Base-by-base conservation (phyloP, 2,329 filamentous ascomycete genomes). In the Colletotrichum tropicale region DNA sequence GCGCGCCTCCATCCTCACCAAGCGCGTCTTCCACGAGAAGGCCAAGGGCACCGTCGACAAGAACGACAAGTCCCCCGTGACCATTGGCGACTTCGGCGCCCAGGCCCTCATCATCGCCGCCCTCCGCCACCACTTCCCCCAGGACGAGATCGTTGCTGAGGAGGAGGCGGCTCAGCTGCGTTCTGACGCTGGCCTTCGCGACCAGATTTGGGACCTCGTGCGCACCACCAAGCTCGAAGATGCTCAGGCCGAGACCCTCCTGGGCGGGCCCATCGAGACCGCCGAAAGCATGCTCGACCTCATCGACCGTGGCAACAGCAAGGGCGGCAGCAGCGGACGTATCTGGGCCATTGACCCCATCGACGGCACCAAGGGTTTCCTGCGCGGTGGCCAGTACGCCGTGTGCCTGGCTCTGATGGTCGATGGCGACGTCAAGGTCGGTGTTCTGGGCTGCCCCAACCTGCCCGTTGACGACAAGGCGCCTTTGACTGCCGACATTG, bases 291-390 rank as follows among this genome's bases (percentile, higher is more conserved):
- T 94, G 92, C 84, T 94, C 76, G 88, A 91, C 78, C 86, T 93
- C 52, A 92, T 95, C 78, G 93, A 95, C 86, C 85, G 86, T 76
- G 93, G 93, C 56, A 91, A 91, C 82, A 95, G 93, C 85, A 86
- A 90, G 73, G 95, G 95, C 76, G 95, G 95, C 32, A 84, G 87
- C 76, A 89, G 88, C 78, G 96, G 95, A 77, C 90, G 97, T 79
- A 95, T 98, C 84, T 99, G 97, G 97, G 95, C 96, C 55, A 93
- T 99, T 73, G 97, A 99, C 85, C 97, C 97, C 75, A 98, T 99
- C 77, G 97, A 99, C 85, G 97, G 97, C 79, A 99, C 97, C 70
- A 98, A 98, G 87, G 98, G 97, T 34, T 99, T 99, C 88, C 89
- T 99, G 76, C 92, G 98, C 77, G 97, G 97, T 69, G 98, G 96